These are phyloP conservation scores for Helicostylum pulchrum DNA, from an alignment of 192 early-diverging fungal genomes.

Conservation along the genomic window DNA sequence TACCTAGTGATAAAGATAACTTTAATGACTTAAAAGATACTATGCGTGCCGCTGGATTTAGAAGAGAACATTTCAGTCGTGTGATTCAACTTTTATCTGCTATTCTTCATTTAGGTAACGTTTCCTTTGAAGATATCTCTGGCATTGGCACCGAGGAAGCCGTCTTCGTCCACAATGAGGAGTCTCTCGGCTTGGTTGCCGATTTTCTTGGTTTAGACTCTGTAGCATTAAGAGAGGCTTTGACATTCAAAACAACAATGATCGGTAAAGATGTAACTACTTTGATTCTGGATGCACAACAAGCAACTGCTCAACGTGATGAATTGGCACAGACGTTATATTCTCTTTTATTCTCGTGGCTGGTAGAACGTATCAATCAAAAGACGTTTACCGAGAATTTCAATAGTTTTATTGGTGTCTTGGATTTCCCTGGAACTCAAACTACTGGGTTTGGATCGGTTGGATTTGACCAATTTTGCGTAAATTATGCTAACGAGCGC, in stretches of 20 bases:
- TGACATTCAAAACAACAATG: slow-evolving; percentile 79
- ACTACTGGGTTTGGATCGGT: slow-evolving; percentile 28
- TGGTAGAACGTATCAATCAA: slow-evolving; percentile 86
- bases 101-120: slow-evolving; percentile 84
- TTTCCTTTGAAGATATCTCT: slow-evolving; percentile 62
- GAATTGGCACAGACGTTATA: slow-evolving; percentile 77
- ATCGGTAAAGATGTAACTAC: slow-evolving; percentile 85
- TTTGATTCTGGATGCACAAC: slow-evolving; percentile 75
- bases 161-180: slow-evolving; percentile 71
- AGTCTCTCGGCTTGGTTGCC: slow-evolving; percentile 69
- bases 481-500: slow-evolving; percentile 64
- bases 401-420: slow-evolving; percentile 77
- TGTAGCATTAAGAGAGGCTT: slow-evolving; percentile 59
- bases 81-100: slow-evolving; percentile 83
- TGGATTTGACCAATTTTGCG: slow-evolving; percentile 64
- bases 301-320: slow-evolving; percentile 77
- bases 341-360: slow-evolving; percentile 80
- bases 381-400: slow-evolving; percentile 66
- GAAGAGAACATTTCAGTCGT: slow-evolving; percentile 61
- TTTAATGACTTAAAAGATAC: slow-evolving; percentile 59
- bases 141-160: slow-evolving; percentile 68
- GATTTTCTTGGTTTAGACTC: slow-evolving; percentile 74
- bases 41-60: slow-evolving; percentile 55
- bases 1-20: slow-evolving; percentile 49
- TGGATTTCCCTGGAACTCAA: slow-evolving; percentile 76